A percentile compares a stretch with the other conserved stretches of the same genome.
These are phyloP conservation scores for Kodamaea alishanica DNA, from an alignment of 1,139 yeast species.

Conservation along the genomic window DNA sequence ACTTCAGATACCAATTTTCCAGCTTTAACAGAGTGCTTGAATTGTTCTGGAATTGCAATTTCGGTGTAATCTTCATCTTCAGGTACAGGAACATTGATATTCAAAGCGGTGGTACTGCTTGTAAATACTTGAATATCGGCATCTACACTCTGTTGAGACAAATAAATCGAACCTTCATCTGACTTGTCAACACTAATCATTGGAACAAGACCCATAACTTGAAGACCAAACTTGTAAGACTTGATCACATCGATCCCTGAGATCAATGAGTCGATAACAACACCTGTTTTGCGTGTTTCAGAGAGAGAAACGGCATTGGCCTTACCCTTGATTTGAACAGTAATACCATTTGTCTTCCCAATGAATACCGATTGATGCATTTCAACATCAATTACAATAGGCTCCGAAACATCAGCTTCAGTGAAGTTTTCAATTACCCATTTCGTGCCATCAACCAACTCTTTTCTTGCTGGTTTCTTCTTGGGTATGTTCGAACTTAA, in stretches of 20 bases:
- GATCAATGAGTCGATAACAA: constrained; percentile 79
- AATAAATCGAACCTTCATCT: constrained; percentile 79
- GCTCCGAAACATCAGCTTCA: constrained; percentile 38
- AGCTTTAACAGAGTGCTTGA: constrained; percentile 53
- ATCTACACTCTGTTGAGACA: constrained; percentile 64
- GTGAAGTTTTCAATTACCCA: constrained; percentile 87
- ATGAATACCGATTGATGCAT: constrained; percentile 87
- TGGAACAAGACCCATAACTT: constrained; percentile 76
- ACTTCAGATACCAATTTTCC: constrained; percentile 44
- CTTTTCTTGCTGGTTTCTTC: constrained; percentile 70
- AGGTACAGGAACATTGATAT: constrained; percentile 70
- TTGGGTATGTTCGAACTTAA: constrained; percentile 42
- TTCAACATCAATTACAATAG: constrained; percentile 69
- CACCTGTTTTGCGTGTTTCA: constrained; percentile 66
- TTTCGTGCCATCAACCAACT: constrained; percentile 72
- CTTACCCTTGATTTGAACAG: constrained; percentile 85
- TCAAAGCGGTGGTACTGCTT: constrained; percentile 79
- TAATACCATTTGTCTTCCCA: constrained; percentile 69
- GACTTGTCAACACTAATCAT: constrained; percentile 84
- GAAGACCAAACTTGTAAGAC: constrained; percentile 77
- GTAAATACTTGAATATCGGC: constrained; percentile 69
- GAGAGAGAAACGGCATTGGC: constrained; percentile 84
- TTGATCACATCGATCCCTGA: constrained; percentile 88
- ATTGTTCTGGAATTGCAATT: constrained; percentile 83
- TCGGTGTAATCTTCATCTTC: constrained; percentile 62